These are phyloP conservation scores for Plectosphaerella cucumerina DNA, from an alignment of 2,329 filamentous ascomycete species.

Conservation along the genomic window DNA sequence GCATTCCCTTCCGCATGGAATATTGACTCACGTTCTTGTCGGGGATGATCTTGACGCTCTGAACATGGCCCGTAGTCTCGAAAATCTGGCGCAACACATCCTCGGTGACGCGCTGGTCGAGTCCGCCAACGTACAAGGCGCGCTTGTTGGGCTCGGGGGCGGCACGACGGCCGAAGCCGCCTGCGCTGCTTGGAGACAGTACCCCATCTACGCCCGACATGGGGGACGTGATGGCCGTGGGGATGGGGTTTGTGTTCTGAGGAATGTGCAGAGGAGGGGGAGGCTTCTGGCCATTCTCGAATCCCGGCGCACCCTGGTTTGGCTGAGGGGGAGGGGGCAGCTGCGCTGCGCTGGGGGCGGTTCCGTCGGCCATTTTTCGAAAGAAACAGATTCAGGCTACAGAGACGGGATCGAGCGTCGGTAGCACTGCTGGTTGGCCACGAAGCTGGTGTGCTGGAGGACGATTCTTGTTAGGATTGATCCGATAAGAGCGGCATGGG, in stretches of 20 bases:
- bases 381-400: no score
- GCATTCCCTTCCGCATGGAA: no score
- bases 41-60: conserved; percentile 98
- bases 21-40: conserved; percentile 87
- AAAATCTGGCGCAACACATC: conserved; percentile 97
- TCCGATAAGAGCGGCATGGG: no score
- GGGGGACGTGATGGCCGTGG: conserved; percentile 85
- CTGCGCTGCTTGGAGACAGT: conserved; percentile 81
- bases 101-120: conserved; percentile 93
- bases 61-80: conserved; percentile 95
- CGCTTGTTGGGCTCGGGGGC: conserved; percentile 98
- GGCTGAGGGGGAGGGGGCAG: conserved; percentile 67
- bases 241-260: conserved; percentile 93
- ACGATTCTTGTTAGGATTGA: no score
- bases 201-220: conserved; percentile 67
- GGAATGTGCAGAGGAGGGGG: conserved; percentile 91
- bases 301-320: conserved; percentile 69
- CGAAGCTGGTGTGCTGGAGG: no score
- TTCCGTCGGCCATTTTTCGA: conserved; percentile 69
- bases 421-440: no score
- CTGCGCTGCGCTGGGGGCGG: conserved; percentile 57
- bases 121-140: conserved; percentile 89
- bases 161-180: conserved; percentile 78
- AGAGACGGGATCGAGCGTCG: no score
- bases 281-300: conserved; percentile 71